Conservation (phyloP, 371 early-diverging fungal genomes). For the Saksenaea vasiformis region DNA sequence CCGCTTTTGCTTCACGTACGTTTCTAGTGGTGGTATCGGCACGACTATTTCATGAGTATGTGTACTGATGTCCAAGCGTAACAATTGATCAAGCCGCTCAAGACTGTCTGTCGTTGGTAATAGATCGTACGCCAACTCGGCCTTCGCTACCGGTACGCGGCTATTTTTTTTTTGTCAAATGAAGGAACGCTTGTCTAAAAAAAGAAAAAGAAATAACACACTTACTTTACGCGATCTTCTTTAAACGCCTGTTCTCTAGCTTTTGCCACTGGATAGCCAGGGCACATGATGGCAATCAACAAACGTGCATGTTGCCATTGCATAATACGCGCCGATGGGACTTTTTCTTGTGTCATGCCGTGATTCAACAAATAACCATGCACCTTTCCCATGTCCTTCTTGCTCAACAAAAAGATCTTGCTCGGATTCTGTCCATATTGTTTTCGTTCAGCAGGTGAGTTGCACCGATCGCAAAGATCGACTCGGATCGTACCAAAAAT, state of each 20-base stretch:
- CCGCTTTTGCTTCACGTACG: slow-evolving; percentile 21
- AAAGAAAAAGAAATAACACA: not conserved
- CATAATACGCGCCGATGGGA: slow-evolving; percentile 18
- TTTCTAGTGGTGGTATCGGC: slow-evolving; percentile 3
- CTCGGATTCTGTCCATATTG: slow-evolving; percentile 13
- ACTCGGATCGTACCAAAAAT: slow-evolving; percentile 26
- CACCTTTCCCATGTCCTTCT: slow-evolving; percentile 1
- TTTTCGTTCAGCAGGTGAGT: not conserved
- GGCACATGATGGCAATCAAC: slow-evolving; percentile 30
- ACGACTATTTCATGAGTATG: slow-evolving; percentile 1
- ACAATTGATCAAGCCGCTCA: slow-evolving; percentile 36
- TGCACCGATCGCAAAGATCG: not conserved
- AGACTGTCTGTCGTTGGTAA: slow-evolving; percentile 34
- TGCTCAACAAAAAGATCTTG: slow-evolving; percentile 9
- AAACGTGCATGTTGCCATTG: slow-evolving; percentile 25
- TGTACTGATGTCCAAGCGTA: slow-evolving; percentile 11
- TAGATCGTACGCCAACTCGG: slow-evolving; percentile 36
- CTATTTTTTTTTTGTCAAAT: slow-evolving; percentile 8
- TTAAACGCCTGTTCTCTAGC: slow-evolving; percentile 23
- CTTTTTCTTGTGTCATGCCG: slow-evolving; percentile 20
- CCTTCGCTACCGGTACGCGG: slow-evolving; percentile 9
- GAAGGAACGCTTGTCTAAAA: too few species aligned
- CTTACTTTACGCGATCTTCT: slow-evolving; percentile 25
- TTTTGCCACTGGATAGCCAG: slow-evolving; percentile 32
- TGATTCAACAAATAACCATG: slow-evolving; percentile 19